phyloP scores from a whole-genome alignment of 352 stramenopile genomes.

The Thalassiosira ordinaria region DNA sequence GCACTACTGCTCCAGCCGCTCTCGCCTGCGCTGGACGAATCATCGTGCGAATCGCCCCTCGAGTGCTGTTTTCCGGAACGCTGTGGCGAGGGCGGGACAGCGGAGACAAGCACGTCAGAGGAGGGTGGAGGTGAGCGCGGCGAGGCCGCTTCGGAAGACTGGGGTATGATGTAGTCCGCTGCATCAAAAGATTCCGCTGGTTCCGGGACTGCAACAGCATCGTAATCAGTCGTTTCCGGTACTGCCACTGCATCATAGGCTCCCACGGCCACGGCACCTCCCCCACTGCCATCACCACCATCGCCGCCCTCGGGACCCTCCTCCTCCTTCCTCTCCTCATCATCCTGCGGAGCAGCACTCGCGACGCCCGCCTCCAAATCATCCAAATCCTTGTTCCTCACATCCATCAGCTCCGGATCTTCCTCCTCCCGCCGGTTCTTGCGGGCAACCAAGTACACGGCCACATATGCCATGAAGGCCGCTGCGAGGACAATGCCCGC shows the following conservation, averaged over 20 bases:
- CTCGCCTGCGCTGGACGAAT: conserved; percentile 37
- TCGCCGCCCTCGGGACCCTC: too few species aligned
- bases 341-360: too few species aligned
- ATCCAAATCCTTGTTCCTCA: conserved; percentile 32
- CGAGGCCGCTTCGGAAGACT: not conserved
- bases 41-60: not conserved
- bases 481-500: conserved; percentile 45
- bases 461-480: conserved; percentile 2
- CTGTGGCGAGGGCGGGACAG: conserved; percentile 14
- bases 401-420: conserved; percentile 32
- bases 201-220: too few species aligned
- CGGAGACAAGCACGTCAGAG: not conserved
- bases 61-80: too few species aligned
- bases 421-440: conserved; percentile 31
- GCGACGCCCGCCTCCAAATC: conserved; percentile 35
- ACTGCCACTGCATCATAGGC: too few species aligned
- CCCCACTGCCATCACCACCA: too few species aligned
- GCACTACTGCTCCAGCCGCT: conserved; percentile 71
- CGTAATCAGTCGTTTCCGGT: too few species aligned
- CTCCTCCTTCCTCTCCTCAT: too few species aligned
- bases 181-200: not conserved
- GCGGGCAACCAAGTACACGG: conserved; percentile 11
- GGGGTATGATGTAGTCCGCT: not conserved
- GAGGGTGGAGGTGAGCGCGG: not conserved
- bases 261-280: too few species aligned